A percentile compares a stretch with the other conserved stretches of the same genome.
Conservation (phyloP, 441 rosid genomes). For the Populus hybrid region DNA sequence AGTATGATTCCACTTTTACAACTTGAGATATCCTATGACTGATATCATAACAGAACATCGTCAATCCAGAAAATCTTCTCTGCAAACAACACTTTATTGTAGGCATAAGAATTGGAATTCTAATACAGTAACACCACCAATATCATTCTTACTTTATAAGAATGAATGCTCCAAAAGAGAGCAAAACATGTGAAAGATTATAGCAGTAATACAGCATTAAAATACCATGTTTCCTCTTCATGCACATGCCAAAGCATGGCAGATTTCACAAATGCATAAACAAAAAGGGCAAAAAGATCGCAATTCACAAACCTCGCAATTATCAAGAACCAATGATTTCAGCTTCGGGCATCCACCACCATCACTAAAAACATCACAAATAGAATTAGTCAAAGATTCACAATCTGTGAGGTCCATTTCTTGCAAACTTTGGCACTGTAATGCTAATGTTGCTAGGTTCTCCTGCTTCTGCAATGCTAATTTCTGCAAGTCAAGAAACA, state of each 20-base stretch:
- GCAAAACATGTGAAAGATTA: not conserved
- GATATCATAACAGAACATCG: not conserved
- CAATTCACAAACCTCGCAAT: slow-evolving; percentile 75
- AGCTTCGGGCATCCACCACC: slow-evolving; percentile 96
- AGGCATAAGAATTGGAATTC: not conserved
- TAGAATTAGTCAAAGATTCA: slow-evolving; percentile 80
- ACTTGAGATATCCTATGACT: not conserved
- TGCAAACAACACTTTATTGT: not conserved
- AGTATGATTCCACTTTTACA: not conserved
- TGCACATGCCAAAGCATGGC: not conserved
- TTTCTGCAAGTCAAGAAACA: slow-evolving; percentile 58
- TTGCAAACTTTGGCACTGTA: slow-evolving; percentile 78
- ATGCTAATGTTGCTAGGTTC: slow-evolving; percentile 66
- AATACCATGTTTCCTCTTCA: not conserved
- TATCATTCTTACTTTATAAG: not conserved
- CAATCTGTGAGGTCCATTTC: slow-evolving; percentile 98
- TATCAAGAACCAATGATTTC: slow-evolving; percentile 87
- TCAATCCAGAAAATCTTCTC: not conserved
- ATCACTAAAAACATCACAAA: slow-evolving; percentile 79
- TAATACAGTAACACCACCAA: not conserved
- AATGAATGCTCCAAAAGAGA: not conserved
- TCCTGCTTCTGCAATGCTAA: slow-evolving; percentile 91
- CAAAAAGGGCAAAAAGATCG: not conserved
- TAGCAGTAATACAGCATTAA: not conserved
- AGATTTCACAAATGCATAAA: slow-evolving; percentile 5